Base-by-base conservation (phyloP, 352 stramenopile species). In the Lagenidium giganteum region DNA sequence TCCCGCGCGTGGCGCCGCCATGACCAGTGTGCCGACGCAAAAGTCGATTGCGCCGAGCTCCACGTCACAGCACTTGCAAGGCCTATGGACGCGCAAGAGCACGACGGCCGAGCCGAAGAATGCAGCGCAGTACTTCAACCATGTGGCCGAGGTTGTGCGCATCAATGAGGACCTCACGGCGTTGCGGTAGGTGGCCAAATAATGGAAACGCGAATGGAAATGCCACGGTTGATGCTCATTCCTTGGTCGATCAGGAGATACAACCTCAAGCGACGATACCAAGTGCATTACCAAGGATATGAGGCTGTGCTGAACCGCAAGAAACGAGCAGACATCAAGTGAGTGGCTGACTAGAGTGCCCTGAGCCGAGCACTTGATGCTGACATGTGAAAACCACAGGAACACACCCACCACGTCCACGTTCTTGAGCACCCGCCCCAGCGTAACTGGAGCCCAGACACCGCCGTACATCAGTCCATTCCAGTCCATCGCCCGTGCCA, bases 221-320 rank as follows among this genome's bases (percentile, higher is more conserved):
- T n/a, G n/a, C n/a, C n/a, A n/a, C n/a, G n/a, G n/a, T n/a, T n/a
- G n/a, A n/a, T n/a, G n/a, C n/a, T n/a, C n/a, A n/a, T n/a, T n/a
- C n/a, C n/a, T n/a, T n/a, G n/a, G n/a, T n/a, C n/a, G n/a, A n/a
- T n/a, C n/a, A n/a, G n/a, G n/a, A 61, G 48, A 21, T 83, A 83
- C 46, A 84, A 79, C 40, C 53, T 84, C n/a, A 85, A 83, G 51
- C 67, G 75, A 30, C 45, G 68, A 18, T 61, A 60, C 31, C 65
- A 74, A 37, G 51, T 83, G 1, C 61, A 64, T 6, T 78, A 71
- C 42, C 60, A 81, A 14, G 75, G 72, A 25, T 88, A 86, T 39
- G 75, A 88, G 47, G 61, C 70, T 4, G 75, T 88, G n/a, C 38
- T 88, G 18, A 86, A 57, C 33, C 58, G 68, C 16, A 81, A 80